Conservation (phyloP, 2,329 filamentous ascomycete species). For the Penicillium sp. region DNA sequence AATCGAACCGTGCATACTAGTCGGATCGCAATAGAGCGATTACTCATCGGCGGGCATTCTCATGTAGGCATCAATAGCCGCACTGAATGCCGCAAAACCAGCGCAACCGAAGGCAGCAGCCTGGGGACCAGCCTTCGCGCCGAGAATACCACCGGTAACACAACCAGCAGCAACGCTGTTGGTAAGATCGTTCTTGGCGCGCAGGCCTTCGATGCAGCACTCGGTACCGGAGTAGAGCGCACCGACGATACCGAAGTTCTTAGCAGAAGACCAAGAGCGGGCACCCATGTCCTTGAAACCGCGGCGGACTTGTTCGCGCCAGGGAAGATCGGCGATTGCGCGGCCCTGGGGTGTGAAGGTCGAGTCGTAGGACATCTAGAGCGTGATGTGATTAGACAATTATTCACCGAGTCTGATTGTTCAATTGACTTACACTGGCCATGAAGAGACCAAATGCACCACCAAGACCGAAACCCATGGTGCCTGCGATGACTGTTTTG, state of each 20-base stretch:
- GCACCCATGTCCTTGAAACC: constrained; percentile 95
- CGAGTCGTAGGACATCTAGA: constrained; percentile 96
- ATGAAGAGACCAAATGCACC: constrained; percentile 97
- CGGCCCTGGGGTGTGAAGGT: constrained; percentile 65
- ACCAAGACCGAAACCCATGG: constrained; percentile 91
- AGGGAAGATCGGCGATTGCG: constrained; percentile 65
- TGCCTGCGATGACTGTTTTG: constrained; percentile 85
- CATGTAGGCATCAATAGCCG: constrained; percentile 92
- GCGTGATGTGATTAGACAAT: neutral
- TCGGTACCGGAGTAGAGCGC: constrained; percentile 89
- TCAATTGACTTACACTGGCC: constrained; percentile 71
- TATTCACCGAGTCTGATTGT: neutral
- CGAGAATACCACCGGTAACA: constrained; percentile 84
- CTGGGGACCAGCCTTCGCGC: constrained; percentile 82
- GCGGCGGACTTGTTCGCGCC: constrained; percentile 75
- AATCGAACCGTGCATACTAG: neutral
- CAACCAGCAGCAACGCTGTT: constrained; percentile 89
- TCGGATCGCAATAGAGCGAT: neutral
- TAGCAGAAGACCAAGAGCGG: constrained; percentile 77
- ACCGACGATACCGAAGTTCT: constrained; percentile 93
- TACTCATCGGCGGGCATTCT: constrained; percentile 59
- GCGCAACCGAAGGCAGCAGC: constrained; percentile 83
- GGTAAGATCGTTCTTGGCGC: constrained; percentile 88
- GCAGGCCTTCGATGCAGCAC: constrained; percentile 85
- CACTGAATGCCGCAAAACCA: constrained; percentile 89